phyloP scores from a whole-genome alignment of 495 filamentous ascomycete species.

The Choiromyces venosus region DNA sequence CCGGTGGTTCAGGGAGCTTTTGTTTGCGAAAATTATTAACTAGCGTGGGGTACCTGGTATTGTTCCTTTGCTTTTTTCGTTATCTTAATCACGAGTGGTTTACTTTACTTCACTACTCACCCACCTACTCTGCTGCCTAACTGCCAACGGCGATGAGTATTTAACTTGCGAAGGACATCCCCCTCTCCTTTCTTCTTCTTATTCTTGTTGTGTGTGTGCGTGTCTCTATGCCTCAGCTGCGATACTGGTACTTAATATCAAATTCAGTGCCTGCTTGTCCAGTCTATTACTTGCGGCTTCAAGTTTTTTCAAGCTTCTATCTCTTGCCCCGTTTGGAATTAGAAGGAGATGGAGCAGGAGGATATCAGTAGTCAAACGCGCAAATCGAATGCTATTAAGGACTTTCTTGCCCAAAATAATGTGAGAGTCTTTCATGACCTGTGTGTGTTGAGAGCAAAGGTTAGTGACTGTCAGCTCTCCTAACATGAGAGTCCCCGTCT shows the following conservation, averaged over 20 bases:
- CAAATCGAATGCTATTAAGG: not conserved
- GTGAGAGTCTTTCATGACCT: not conserved
- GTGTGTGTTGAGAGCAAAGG: conserved; percentile 2
- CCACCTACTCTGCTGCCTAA: not conserved
- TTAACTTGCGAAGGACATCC: not conserved
- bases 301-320: not conserved
- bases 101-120: not conserved
- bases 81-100: not conserved
- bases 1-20: not conserved
- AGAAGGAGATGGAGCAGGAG: not conserved
- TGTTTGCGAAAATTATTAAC: not conserved
- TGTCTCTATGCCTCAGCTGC: not conserved
- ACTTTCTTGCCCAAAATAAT: not conserved
- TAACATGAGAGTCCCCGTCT: not conserved
- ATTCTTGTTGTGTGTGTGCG: not conserved
- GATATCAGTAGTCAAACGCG: not conserved
- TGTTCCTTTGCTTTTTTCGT: not conserved
- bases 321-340: not conserved
- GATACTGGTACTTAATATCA: not conserved
- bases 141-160: not conserved
- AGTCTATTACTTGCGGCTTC: not conserved
- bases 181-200: not conserved
- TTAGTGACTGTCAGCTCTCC: not conserved
- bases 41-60: not conserved
- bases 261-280: not conserved